phyloP scores from a whole-genome alignment of 169 alveolate genomes.

The Babesia microti region DNA sequence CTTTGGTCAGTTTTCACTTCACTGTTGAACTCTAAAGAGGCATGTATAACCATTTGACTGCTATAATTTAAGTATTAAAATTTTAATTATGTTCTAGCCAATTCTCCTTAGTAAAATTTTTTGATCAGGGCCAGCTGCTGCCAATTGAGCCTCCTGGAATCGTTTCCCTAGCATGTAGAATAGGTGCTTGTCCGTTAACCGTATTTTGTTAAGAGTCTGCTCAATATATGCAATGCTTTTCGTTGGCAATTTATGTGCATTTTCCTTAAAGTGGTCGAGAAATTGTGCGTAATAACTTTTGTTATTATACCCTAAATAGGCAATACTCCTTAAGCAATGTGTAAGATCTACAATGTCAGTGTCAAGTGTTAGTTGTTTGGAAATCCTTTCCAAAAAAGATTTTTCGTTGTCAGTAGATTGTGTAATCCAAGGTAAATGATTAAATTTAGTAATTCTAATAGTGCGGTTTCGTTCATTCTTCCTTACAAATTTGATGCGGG shows the following conservation, averaged over 20 bases:
- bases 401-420: conserved; percentile 11
- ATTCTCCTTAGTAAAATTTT: conserved; percentile 34
- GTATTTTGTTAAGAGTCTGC: conserved; percentile 29
- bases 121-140: conserved; percentile 15
- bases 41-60: neutral
- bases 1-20: neutral
- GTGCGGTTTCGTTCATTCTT: conserved; percentile 15
- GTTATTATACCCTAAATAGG: conserved; percentile 34
- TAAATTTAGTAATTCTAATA: conserved; percentile 4
- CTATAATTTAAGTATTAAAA: neutral
- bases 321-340: conserved; percentile 27
- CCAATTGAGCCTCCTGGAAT: conserved; percentile 24
- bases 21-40: neutral
- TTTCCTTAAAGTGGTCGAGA: conserved; percentile 27
- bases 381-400: conserved; percentile 3
- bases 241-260: conserved; percentile 3
- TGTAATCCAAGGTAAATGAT: conserved; percentile 22
- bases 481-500: conserved; percentile 8
- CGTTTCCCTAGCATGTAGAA: conserved; percentile 38
- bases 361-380: conserved; percentile 27
- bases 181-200: conserved; percentile 23
- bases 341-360: conserved; percentile 22
- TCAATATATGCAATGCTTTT: conserved; percentile 17
- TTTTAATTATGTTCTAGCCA: no score
- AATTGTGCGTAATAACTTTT: conserved; percentile 31